phyloP scores from a whole-genome alignment of 768 basidiomycete species.

The Boletus insuetus region DNA sequence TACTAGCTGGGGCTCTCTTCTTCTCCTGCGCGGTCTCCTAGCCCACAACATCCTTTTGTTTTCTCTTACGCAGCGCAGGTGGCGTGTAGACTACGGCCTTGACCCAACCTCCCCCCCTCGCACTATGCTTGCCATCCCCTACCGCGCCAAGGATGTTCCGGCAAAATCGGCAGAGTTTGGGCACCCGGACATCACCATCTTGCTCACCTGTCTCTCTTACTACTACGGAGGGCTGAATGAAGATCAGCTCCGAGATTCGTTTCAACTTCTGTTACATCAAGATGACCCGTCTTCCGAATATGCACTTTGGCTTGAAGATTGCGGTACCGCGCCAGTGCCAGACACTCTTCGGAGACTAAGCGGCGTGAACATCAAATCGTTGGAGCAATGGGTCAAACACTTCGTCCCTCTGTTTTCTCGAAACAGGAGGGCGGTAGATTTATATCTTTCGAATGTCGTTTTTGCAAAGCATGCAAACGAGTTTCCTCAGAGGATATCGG shows the following conservation, averaged over 20 bases:
- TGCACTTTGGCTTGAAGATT: background rate
- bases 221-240: background rate
- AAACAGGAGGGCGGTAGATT: background rate
- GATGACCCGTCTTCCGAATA: background rate
- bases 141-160: background rate
- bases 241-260: background rate
- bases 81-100: background rate
- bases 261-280: background rate
- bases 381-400: background rate
- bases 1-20: background rate
- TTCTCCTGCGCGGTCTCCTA: background rate
- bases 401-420: background rate
- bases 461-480: background rate
- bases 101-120: background rate
- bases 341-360: background rate
- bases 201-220: background rate
- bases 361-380: background rate
- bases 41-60: background rate
- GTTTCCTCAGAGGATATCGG: background rate
- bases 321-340: background rate
- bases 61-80: background rate
- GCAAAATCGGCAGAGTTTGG: background rate
- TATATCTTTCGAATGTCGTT: background rate
- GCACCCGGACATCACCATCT: background rate
- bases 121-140: background rate